A percentile compares a stretch with the other conserved stretches of the same genome.
These are phyloP conservation scores for Beauveria scarabaeidicola DNA, from an alignment of 2,329 filamentous ascomycete genomes.

Conservation along the genomic window DNA sequence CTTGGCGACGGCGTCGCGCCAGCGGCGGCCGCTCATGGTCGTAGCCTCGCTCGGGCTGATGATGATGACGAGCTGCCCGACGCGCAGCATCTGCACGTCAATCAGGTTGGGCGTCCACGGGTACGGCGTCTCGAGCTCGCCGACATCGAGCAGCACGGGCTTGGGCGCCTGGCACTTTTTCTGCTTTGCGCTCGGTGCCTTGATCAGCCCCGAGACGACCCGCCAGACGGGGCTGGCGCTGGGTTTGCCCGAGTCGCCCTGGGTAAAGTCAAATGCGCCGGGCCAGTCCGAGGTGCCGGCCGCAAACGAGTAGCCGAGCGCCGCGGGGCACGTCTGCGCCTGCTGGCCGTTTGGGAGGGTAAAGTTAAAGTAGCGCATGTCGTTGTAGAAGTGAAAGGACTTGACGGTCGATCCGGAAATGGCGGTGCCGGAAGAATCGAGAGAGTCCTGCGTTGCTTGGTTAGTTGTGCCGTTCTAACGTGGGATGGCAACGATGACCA, in stretches of 20 bases:
- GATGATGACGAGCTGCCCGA: constrained; percentile 77
- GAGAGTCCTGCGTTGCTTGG: constrained; percentile 38
- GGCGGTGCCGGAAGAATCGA: constrained; percentile 37
- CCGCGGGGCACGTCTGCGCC: constrained; percentile 73
- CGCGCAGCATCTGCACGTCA: constrained; percentile 75
- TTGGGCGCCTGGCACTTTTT: constrained; percentile 71
- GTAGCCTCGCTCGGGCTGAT: constrained; percentile 81
- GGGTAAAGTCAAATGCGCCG: constrained; percentile 86
- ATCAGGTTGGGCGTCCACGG: constrained; percentile 87
- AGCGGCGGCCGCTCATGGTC: constrained; percentile 85
- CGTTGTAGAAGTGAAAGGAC: constrained; percentile 76
- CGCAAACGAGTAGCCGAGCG: constrained; percentile 85
- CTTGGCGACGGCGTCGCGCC: constrained; percentile 60
- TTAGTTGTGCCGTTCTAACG: not conserved
- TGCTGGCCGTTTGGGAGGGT: constrained; percentile 60
- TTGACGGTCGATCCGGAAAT: constrained; percentile 60
- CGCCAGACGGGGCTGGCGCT: constrained; percentile 68
- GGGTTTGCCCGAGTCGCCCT: constrained; percentile 68
- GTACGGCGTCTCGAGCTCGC: constrained; percentile 70
- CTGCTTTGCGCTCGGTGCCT: constrained; percentile 62
- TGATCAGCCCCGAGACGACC: constrained; percentile 63
- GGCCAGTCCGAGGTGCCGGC: constrained; percentile 89
- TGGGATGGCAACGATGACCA: too few relatives aligned
- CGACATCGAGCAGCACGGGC: constrained; percentile 80
- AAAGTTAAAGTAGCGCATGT: constrained; percentile 72